phyloP scores from a whole-genome alignment of 257 asterid species.

The Henckelia pumila region DNA sequence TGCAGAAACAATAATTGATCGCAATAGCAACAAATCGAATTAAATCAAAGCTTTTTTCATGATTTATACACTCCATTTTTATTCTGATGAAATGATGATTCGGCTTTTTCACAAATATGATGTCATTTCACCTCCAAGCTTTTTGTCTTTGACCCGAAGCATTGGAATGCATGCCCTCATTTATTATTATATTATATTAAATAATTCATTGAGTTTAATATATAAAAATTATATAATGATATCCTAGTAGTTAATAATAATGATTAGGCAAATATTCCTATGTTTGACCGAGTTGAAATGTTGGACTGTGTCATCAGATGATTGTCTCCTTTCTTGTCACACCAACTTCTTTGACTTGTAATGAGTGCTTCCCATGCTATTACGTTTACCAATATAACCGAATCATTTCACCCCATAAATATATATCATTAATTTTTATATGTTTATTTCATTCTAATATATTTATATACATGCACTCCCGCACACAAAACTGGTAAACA shows the following conservation, averaged over 20 bases:
- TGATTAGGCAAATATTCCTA: no score
- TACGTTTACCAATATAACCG: not conserved
- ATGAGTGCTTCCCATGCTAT: not conserved
- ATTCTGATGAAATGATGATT: not conserved
- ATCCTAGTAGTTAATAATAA: no score
- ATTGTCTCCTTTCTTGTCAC: not conserved
- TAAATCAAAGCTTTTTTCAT: not conserved
- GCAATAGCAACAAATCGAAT: no score
- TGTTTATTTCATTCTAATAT: no score
- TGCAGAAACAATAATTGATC: no score
- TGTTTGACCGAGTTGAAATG: not conserved
- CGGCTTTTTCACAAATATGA: not conserved
- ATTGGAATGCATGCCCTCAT: not conserved
- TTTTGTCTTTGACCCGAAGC: not conserved
- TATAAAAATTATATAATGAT: not conserved
- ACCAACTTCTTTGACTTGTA: slow-evolving; percentile 27
- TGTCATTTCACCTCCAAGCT: not conserved
- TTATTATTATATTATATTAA: no score
- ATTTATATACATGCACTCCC: no score
- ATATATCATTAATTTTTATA: no score
- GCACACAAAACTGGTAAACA: no score
- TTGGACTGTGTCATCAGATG: not conserved
- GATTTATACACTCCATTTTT: not conserved
- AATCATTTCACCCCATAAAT: no score
- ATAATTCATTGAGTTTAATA: no score